Base-by-base conservation (phyloP, 768 basidiomycete genomes). In the Leccinum uliginosum region DNA sequence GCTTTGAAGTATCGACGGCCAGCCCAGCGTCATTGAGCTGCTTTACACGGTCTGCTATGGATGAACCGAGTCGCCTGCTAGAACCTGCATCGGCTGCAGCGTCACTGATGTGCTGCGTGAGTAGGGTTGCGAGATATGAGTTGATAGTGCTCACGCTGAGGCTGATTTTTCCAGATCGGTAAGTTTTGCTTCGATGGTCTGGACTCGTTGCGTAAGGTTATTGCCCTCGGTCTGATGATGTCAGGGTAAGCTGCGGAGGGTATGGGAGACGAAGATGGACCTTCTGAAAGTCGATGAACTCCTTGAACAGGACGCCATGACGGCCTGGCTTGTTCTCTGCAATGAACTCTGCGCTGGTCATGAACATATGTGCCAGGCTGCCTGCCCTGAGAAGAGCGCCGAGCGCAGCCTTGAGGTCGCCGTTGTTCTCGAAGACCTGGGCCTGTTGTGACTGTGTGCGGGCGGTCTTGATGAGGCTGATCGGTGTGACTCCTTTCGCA, bases 11-110 rank as follows among this genome's bases (percentile, higher is more conserved):
- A 26, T 79, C 76, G 17, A 85, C 78, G 11, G 79, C 75, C 66
- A 94, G 71, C 1, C 93, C 93, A 48, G 82, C 85, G 57, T 83
- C 83, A 66, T 86, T 80, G 19, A 96, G 73, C 15, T 87, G 83
- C 62, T 80, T 83, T 73, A 93, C 79, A 50, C 93, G 82, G 74
- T 93, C 92, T 24, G 88, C 87, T 57, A 96, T 91, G 50, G 83
- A 85, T 6, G 78, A 83, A n/a, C 84, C 86, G 3, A 80, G 63
- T 58, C 78, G 78, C 52, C 62, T 71, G 43, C 76, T 74, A 15
- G 78, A 70, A 35, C 73, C 78, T 29, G 56, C 76, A 45, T 62
- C 60, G 30, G 59, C 11, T 34, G 44, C 54, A 24, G 54, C 53
- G 30, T 56, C 54, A 50, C 65, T 70, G 50, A 45, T 58, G 48